A percentile compares a stretch with the other conserved stretches of the same genome.
Evolutionary conservation across 768 basidiomycete genomes (phyloP).

Genomic region (Psilocybe azurescens): DNA sequence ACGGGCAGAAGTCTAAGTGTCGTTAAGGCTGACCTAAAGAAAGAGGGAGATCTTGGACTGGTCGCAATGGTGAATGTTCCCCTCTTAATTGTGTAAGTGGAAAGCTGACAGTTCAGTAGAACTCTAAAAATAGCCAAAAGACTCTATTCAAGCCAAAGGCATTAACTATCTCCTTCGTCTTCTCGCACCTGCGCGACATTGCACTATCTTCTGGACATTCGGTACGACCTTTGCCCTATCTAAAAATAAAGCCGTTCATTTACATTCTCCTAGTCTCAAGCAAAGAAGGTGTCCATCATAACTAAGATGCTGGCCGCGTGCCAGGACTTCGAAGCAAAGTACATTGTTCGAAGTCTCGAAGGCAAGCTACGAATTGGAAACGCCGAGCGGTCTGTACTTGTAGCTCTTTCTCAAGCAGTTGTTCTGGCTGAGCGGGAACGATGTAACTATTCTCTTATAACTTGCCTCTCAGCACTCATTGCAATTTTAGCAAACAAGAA

Average conservation of each 20-base stretch:
- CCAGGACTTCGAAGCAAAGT: constrained; percentile 92
- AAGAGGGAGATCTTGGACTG: constrained; percentile 92
- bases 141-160: constrained; percentile 95
- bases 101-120: constrained; percentile 48
- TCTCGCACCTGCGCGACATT: constrained; percentile 89
- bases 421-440: constrained; percentile 81
- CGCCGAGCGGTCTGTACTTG: constrained; percentile 94
- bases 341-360: constrained; percentile 93
- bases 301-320: constrained; percentile 94
- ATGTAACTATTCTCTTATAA: constrained; percentile 37
- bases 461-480: constrained; percentile 8
- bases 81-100: not conserved
- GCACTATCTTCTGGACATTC: constrained; percentile 85
- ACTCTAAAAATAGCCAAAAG: constrained; percentile 91
- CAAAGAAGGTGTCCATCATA: constrained; percentile 93
- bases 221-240: constrained; percentile 45
- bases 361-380: constrained; percentile 97
- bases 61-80: constrained; percentile 83
- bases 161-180: constrained; percentile 87
- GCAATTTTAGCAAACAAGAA: constrained; percentile 65
- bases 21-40: constrained; percentile 92
- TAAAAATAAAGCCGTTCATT: not conserved
- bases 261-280: constrained; percentile 71
- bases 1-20: constrained; percentile 85
- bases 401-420: constrained; percentile 91